Conservation (phyloP, 257 asterid genomes). For the Petunia axillaris region DNA sequence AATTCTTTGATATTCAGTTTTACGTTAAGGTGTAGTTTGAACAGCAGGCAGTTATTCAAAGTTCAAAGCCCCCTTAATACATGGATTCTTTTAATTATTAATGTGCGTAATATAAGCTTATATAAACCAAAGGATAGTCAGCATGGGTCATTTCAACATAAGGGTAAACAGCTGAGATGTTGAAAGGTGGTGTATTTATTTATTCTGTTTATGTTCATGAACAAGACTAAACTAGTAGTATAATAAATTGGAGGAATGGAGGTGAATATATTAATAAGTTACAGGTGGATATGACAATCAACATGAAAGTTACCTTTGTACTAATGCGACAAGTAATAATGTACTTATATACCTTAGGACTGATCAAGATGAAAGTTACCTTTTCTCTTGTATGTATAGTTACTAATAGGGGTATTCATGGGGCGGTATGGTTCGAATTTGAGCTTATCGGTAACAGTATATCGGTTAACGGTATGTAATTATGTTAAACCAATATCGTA, state of each 20-base stretch:
- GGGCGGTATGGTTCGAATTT: too few relatives aligned
- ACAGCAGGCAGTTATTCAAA: slow-evolving; percentile 81
- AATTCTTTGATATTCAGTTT: slow-evolving; percentile 22
- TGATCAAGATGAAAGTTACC: too few relatives aligned
- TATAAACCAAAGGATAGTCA: slow-evolving; percentile 23
- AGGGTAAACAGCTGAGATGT: neutral
- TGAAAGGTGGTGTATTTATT: neutral
- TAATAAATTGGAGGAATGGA: neutral
- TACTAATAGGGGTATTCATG: too few relatives aligned
- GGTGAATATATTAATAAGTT: neutral
- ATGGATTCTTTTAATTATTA: slow-evolving; percentile 39
- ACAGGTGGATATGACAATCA: slow-evolving; percentile 8
- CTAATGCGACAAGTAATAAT: too few relatives aligned
- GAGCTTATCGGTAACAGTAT: too few relatives aligned
- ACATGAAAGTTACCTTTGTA: neutral
- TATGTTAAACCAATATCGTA: too few relatives aligned
- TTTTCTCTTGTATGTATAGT: too few relatives aligned
- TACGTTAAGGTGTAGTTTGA: slow-evolving; percentile 66
- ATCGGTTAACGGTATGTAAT: too few relatives aligned
- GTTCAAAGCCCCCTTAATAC: slow-evolving; percentile 69
- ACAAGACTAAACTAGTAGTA: neutral
- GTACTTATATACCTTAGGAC: too few relatives aligned
- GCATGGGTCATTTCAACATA: slow-evolving; percentile 15
- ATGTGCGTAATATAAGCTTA: slow-evolving; percentile 12
- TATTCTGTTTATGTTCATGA: neutral